A percentile compares a stretch with the other conserved stretches of the same genome.
phyloP scores from a whole-genome alignment of 495 filamentous ascomycete genomes.

The Podospora pseudopauciseta region DNA sequence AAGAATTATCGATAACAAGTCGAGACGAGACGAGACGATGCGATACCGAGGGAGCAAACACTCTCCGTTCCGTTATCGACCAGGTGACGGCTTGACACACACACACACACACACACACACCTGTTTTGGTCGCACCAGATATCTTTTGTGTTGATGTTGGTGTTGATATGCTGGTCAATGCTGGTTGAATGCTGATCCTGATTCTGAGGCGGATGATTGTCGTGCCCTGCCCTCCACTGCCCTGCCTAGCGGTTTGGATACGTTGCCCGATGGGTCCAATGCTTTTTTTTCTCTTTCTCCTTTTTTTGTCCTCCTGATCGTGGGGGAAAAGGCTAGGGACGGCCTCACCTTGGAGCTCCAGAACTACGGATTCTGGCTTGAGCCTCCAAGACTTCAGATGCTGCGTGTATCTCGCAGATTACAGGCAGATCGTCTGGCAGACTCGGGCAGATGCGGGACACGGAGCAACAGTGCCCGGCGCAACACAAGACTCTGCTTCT shows the following conservation, averaged over 20 bases:
- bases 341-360: not conserved
- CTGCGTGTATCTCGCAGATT: not conserved
- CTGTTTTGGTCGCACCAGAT: constrained; percentile 13
- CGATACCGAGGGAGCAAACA: constrained; percentile 4
- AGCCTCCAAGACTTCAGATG: not conserved
- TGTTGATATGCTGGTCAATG: not conserved
- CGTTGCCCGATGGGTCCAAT: not conserved
- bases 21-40: not conserved
- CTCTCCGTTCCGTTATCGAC: constrained; percentile 20
- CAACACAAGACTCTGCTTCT: not conserved
- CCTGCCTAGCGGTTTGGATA: not conserved
- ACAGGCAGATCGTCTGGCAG: not conserved
- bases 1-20: constrained; percentile 11
- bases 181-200: not conserved
- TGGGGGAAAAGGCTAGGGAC: not conserved
- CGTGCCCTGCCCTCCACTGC: not conserved
- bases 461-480: constrained; percentile 1
- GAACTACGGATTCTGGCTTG: too few species aligned
- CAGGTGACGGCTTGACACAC: constrained; percentile 25
- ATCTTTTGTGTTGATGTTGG: constrained; percentile 5
- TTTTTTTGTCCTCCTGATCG: not conserved
- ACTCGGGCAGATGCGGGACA: constrained; percentile 2
- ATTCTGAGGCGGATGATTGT: not conserved
- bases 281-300: not conserved
- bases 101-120: constrained; percentile 13